Conservation (phyloP, 2,329 filamentous ascomycete species). For the Cladosporium cucumerinum region DNA sequence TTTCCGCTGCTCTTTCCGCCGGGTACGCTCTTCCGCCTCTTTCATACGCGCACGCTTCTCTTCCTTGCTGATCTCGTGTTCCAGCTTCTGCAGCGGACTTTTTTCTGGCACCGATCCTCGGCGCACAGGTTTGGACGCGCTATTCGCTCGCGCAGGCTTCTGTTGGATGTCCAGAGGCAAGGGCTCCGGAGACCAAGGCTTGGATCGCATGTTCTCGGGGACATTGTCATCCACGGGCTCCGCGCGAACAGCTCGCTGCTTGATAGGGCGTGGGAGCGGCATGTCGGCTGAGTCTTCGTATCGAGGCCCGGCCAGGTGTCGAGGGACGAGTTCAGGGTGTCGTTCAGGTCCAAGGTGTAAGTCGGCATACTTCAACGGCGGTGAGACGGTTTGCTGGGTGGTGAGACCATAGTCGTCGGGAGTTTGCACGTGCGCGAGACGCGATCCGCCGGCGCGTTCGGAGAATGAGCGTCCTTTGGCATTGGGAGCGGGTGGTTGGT, state of each 20-base stretch:
- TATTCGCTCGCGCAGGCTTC: constrained; percentile 24
- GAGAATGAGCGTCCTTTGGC: constrained; percentile 29
- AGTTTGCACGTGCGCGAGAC: constrained; percentile 13
- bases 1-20: constrained; percentile 47
- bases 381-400: constrained; percentile 15
- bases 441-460: constrained; percentile 24
- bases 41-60: constrained; percentile 83
- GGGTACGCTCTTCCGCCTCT: constrained; percentile 72
- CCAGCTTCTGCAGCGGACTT: constrained; percentile 89
- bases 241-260: constrained; percentile 21
- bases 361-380: constrained; percentile 8
- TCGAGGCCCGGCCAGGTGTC: not conserved
- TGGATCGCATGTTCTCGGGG: constrained; percentile 28
- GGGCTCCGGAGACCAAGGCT: constrained; percentile 30
- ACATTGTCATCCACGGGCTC: constrained; percentile 29
- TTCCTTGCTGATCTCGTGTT: constrained; percentile 92
- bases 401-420: constrained; percentile 18
- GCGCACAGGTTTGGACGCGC: constrained; percentile 24
- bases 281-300: constrained; percentile 8
- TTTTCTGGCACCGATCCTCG: constrained; percentile 69
- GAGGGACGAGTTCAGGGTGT: constrained; percentile 3
- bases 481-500: constrained; percentile 26
- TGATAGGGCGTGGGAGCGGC: constrained; percentile 9
- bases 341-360: constrained; percentile 4
- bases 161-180: constrained; percentile 14